Evolutionary conservation across 2,329 filamentous ascomycete genomes (phyloP), one percentile per base, ranked within the genome.

Genomic region (Alternaria infectoria): DNA sequence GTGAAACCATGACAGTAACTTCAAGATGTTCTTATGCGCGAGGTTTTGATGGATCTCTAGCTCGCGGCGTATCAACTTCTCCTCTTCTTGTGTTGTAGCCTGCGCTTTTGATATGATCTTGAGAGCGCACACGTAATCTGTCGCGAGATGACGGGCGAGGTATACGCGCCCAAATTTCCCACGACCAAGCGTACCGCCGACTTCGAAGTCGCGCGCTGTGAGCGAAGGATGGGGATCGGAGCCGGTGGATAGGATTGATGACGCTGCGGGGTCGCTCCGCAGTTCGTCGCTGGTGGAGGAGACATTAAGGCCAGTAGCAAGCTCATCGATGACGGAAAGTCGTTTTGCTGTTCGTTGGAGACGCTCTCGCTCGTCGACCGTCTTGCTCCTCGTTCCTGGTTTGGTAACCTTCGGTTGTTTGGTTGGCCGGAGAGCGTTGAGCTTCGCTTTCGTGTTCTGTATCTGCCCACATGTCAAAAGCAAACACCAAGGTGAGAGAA

Each of bases 11-110:
- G 91, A 91, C 79, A 91, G 93, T 47, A 94, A 84, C 72, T 91
- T 88, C 62, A 95, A 84, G 73, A 94, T 92, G 80, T 94, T 93
- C 54, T 91, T 91, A 77, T 95, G 92, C 51, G 91, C 87, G 66
- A 95, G 85, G 79, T 95, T 93, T 76, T 89, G 91, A 81, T 95
- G 92, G 71, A 95, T 93, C 80, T 95, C 92, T 63, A 95, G 92
- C 80, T 95, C 92, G 72, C 92, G 88, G 28, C 91, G 88, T 61
- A 94, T 89, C 81, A 94, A 91, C 81, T 91, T 93, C 81, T 94
- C 91, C 30, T 94, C 91, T 57, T 87, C 87, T 28, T 90, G 90
- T 65, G 90, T 87, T 72, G 91, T 88, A 65, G 93, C 83, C 79
- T 94, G 91, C 64, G 86, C 88, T 82, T 94, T 94, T 84, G 93